A percentile compares a stretch with the other conserved stretches of the same genome.
Conservation (phyloP, 768 basidiomycete species). For the Coprinellus micaceus region DNA sequence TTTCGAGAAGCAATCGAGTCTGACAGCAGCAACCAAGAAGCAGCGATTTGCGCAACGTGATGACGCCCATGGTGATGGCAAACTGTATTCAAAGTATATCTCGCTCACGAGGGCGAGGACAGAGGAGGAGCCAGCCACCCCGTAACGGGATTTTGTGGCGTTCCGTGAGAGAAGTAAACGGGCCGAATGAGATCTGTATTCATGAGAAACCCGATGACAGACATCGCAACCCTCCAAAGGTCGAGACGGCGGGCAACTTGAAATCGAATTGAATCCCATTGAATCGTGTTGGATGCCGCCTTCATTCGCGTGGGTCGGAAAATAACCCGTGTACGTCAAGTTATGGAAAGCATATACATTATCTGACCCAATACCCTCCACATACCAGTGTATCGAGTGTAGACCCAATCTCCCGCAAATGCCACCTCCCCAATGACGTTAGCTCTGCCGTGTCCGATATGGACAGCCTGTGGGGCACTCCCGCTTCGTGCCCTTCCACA, state of each 20-base stretch:
- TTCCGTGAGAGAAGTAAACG: background rate
- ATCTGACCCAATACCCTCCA: too few relatives aligned
- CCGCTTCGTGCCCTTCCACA: background rate
- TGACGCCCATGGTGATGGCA: background rate
- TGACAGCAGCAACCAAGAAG: too few relatives aligned
- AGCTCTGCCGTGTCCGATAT: background rate
- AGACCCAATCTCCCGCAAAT: too few relatives aligned
- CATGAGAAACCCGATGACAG: background rate
- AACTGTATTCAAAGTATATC: background rate
- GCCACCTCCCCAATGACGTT: background rate
- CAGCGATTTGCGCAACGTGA: too few relatives aligned
- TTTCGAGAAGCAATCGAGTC: too few relatives aligned
- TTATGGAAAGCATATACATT: too few relatives aligned
- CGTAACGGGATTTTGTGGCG: background rate
- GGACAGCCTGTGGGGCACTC: background rate
- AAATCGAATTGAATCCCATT: background rate
- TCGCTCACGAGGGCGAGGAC: slow-evolving; percentile 2
- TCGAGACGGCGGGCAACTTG: background rate
- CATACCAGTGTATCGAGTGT: too few relatives aligned
- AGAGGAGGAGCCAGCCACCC: background rate
- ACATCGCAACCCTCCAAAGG: background rate
- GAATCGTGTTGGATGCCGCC: too few relatives aligned
- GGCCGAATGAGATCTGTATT: background rate
- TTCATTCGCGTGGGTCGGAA: too few relatives aligned
- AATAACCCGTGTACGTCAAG: too few relatives aligned